Conservation (phyloP, 495 filamentous ascomycete species). For the Penicillium lagena region DNA sequence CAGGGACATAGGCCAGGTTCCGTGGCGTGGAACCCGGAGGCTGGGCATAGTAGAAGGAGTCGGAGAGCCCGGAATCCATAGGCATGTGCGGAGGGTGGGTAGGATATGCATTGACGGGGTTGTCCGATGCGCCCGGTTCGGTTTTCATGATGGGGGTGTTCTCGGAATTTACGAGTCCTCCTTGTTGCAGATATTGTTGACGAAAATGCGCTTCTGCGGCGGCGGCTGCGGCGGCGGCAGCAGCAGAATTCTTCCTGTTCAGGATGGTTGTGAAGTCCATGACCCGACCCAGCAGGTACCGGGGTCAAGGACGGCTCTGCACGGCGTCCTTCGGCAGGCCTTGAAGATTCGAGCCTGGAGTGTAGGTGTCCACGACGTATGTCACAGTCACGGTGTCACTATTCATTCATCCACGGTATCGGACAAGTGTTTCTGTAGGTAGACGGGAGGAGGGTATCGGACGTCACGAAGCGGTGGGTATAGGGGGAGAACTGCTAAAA, state of each 20-base stretch:
- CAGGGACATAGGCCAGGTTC: conserved; percentile 40
- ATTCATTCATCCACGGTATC: not conserved
- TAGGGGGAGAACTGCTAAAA: not conserved
- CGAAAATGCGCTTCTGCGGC: conserved; percentile 45
- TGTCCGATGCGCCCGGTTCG: conserved; percentile 66
- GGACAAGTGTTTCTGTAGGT: too few species aligned
- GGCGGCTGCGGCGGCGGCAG: conserved; percentile 29
- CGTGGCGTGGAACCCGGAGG: conserved; percentile 47
- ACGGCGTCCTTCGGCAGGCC: conserved; percentile 14
- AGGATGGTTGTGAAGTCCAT: conserved; percentile 71
- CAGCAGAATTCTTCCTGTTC: conserved; percentile 55
- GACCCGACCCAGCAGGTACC: conserved; percentile 36
- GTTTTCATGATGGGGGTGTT: conserved; percentile 50
- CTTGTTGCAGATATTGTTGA: conserved; percentile 51
- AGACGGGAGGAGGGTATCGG: too few species aligned
- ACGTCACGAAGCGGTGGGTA: too few species aligned
- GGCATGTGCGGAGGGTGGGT: conserved; percentile 41
- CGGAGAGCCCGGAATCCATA: conserved; percentile 28
- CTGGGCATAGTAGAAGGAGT: conserved; percentile 22
- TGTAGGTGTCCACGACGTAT: not conserved
- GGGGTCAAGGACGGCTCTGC: conserved; percentile 28
- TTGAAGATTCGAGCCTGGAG: conserved; percentile 5
- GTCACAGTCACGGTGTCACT: too few species aligned
- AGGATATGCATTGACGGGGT: conserved; percentile 51
- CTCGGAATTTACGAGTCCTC: conserved; percentile 29